Evolutionary conservation across 352 stramenopile genomes (phyloP), one percentile per base, ranked within the genome.

Genomic region (Pythium grandisporangium): DNA sequence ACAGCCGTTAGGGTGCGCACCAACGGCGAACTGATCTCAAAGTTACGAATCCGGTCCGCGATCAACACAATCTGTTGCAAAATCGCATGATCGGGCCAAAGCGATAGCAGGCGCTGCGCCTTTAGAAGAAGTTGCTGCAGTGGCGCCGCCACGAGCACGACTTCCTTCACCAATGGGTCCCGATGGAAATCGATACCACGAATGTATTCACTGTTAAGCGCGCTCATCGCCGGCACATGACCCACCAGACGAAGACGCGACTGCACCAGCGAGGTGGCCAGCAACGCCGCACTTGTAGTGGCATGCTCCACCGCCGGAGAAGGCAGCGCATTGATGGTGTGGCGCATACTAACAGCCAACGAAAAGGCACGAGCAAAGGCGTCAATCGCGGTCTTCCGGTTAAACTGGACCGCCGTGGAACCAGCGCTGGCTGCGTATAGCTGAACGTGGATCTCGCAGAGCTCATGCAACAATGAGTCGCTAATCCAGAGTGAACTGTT

Each of bases 41-140:
- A 91, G 51, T 93, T 89, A 8, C 79, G 75, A 29, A 95, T 90
- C 7, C 78, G 68, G 38, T 94, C 77, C 6, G 77, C 78, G 21
- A 98, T 89, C 17, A 95, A 61, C 12, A 95, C 81, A 20, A 99
- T 70, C 45, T 97, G 84, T 52, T 99, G 75, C 38, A 99, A 62
- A 48, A 99, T 95, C 12, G 92, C 83, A 61, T 99, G 95, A 16
- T 97, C 95, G 5, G 96, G 96, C 76, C 97, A 99, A 30, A 95
- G 76, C 30, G 70, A 61, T 6, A 99, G 66, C 4, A 99, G 68
- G 27, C 84, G 70, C 29, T 95, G 84, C 7, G 95, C 62, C 26
- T 94, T 89, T 14, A 90, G 60, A 43, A 98, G 66, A 26, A 99
- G 61, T 10, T 70, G 65, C 45, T 91, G 72, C 11, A 99, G 62